These are phyloP conservation scores for Fagopyrum tataricum DNA, from an alignment of 148 eudicot genomes.

Conservation along the genomic window DNA sequence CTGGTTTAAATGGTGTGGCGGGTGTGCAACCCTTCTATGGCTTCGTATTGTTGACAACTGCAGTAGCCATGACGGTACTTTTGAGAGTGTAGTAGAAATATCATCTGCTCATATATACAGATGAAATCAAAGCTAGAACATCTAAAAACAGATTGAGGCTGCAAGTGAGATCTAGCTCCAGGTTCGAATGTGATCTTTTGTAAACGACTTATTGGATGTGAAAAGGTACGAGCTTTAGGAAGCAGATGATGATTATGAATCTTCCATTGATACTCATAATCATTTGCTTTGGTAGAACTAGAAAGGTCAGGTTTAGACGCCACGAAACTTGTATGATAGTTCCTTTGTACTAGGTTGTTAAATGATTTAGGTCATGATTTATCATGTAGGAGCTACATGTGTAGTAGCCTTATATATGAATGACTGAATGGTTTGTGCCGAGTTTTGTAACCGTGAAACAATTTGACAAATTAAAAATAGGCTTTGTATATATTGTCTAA, in stretches of 20 bases:
- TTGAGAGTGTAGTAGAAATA: constrained; percentile 15
- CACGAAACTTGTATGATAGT: background rate
- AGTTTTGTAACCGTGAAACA: background rate
- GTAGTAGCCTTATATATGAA: background rate
- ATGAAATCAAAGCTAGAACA: background rate
- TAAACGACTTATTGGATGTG: background rate
- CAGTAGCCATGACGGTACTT: constrained; percentile 23
- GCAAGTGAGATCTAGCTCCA: background rate
- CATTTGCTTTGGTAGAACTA: constrained; percentile 1
- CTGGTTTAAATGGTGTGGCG: constrained; percentile 35
- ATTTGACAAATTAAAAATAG: background rate
- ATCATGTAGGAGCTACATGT: background rate
- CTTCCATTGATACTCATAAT: background rate
- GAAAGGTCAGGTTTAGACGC: background rate
- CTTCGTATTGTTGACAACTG: constrained; percentile 26
- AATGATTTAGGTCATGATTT: background rate
- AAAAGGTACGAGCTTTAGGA: constrained; percentile 1
- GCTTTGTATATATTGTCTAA: background rate
- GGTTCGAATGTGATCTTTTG: background rate
- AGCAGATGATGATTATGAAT: background rate
- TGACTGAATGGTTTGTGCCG: constrained; percentile 4
- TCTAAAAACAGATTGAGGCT: background rate
- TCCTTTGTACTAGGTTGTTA: background rate
- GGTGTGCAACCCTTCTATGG: constrained; percentile 27
- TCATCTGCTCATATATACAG: background rate